Percentiles rank a stretch among this genome's conserved stretches.
Evolutionary conservation across 2,329 filamentous ascomycete genomes (phyloP).

Genomic region (Fusarium euwallaceae): DNA sequence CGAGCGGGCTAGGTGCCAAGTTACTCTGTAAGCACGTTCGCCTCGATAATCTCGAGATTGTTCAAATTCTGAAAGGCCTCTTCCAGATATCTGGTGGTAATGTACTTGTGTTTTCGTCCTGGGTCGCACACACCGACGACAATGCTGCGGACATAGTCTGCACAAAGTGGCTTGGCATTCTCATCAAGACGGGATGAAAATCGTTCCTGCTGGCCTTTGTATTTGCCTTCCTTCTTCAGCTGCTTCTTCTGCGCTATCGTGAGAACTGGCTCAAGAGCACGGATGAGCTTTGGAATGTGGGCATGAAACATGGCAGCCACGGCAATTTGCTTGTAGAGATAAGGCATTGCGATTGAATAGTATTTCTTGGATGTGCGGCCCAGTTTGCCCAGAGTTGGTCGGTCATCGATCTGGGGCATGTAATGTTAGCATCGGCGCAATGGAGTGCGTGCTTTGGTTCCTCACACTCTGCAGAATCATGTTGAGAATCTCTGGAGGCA

Average conservation of each 20-base stretch:
- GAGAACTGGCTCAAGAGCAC: neutral
- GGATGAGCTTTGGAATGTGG: conserved; percentile 34
- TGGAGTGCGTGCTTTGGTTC: neutral
- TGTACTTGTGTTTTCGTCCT: conserved; percentile 20
- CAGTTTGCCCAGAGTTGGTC: conserved; percentile 13
- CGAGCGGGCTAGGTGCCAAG: neutral
- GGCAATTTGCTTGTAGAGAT: conserved; percentile 27
- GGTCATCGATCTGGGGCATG: neutral
- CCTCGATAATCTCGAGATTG: conserved; percentile 35
- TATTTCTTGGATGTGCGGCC: conserved; percentile 34
- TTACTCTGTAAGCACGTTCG: conserved; percentile 23
- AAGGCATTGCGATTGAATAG: conserved; percentile 26
- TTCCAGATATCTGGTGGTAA: conserved; percentile 34
- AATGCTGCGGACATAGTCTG: conserved; percentile 21
- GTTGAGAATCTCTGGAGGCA: conserved; percentile 33
- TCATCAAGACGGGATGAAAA: conserved; percentile 12
- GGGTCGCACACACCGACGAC: conserved; percentile 15
- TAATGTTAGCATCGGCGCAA: neutral
- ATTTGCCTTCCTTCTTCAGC: neutral
- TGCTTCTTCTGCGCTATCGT: neutral
- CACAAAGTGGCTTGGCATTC: conserved; percentile 11
- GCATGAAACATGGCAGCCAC: conserved; percentile 16
- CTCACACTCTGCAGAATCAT: conserved; percentile 30
- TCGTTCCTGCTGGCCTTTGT: neutral
- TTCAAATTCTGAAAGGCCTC: conserved; percentile 27